Evolutionary conservation across 768 basidiomycete genomes (phyloP), one percentile per base, ranked within the genome.

Genomic region (Boletus tomentosulus): DNA sequence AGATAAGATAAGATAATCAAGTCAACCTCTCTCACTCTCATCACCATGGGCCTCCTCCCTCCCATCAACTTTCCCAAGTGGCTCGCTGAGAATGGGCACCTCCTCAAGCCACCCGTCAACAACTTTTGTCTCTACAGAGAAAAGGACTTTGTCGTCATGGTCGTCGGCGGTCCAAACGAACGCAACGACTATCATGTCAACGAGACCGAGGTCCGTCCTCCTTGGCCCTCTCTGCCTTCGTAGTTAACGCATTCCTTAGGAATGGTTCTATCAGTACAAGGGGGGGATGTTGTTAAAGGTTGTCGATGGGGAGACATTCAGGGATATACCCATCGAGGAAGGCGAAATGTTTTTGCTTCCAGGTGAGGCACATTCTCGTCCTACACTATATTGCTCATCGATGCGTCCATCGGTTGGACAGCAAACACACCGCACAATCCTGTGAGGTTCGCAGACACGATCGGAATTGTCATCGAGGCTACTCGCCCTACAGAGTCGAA

Each of bases 261-360:
- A 98, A 72, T 98, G 94, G 95, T 98, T 98, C 71, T 98, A 94
- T 71, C 96, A 99, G 67, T 78, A 95, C 75, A 93, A 94, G 69
- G 96, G 96, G 3, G 83, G 80, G 2, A 98, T 98, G 94, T 74
- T 92, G 2, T 76, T 99, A 22, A 85, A 89, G 55, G 86, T 91
- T 1, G 86, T 97, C 15, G 90, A 92, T 46, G 89, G 83, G 7
- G 84, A 81, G 10, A 73, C 76, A 57, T 95, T 95, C 71, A 77
- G 79, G 65, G 96, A 98, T 67, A 89, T 98, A 46, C 74, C 74
- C 27, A 97, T 98, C 61, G 87, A 85, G 57, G 94, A 99, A 70
- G 95, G 95, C 45, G 93, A 94, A 56, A 98, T 98, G 94, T 98
- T 97, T 70, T 64, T 98, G 61, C 76, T 98, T 24, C 96, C 96